These are phyloP conservation scores for Huntiella abstrusa DNA, from an alignment of 2,329 filamentous ascomycete species.

Conservation along the genomic window DNA sequence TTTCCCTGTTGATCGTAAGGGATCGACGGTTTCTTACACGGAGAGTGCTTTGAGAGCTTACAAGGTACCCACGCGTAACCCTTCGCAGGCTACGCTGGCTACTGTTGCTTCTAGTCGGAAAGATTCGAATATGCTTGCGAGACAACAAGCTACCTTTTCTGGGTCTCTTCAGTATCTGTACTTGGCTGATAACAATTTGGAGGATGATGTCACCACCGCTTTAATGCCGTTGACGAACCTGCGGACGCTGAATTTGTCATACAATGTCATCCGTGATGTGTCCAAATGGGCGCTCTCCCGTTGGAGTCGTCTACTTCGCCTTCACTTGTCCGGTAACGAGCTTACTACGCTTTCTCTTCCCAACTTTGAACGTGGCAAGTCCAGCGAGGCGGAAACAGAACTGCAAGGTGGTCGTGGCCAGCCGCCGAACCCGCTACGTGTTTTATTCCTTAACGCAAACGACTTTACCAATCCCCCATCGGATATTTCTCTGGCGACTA, in stretches of 20 bases:
- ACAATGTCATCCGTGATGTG: conserved; percentile 78
- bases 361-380: conserved; percentile 50
- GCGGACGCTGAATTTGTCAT: conserved; percentile 78
- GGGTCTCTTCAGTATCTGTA: conserved; percentile 68
- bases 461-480: conserved; percentile 94
- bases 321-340: conserved; percentile 91
- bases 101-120: conserved; percentile 46
- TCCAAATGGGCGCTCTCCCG: conserved; percentile 72
- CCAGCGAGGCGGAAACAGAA: conserved; percentile 32
- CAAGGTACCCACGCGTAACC: conserved; percentile 54
- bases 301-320: conserved; percentile 76
- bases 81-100: conserved; percentile 25
- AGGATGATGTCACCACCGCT: conserved; percentile 90
- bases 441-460: conserved; percentile 91
- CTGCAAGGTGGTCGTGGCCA: too few relatives aligned
- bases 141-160: conserved; percentile 71
- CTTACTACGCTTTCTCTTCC: conserved; percentile 80
- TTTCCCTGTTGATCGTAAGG: conserved; percentile 60
- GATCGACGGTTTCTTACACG: conserved; percentile 58
- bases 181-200: conserved; percentile 81
- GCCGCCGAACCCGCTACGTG: conserved; percentile 51
- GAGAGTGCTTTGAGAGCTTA: conserved; percentile 69
- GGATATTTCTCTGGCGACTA: conserved; percentile 84
- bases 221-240: conserved; percentile 66
- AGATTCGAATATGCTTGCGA: conserved; percentile 62